Percentiles rank a stretch among this genome's conserved stretches.
Evolutionary conservation across 2,329 filamentous ascomycete species (phyloP).

Genomic region (Tolypocladium amazonense): DNA sequence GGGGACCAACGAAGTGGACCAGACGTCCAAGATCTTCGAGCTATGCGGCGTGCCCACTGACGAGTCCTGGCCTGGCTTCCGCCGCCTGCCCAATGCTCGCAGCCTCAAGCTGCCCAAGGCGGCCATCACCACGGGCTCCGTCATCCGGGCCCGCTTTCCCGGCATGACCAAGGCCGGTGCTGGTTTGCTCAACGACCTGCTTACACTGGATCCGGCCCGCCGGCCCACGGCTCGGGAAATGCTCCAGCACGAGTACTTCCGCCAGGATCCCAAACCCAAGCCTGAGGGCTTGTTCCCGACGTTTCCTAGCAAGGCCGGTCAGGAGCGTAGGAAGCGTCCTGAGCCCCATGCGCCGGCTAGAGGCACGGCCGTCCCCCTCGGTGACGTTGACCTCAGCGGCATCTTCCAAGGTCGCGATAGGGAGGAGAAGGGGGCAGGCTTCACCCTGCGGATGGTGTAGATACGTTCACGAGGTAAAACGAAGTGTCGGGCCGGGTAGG

Average conservation of each 20-base stretch:
- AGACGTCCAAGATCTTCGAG: constrained; percentile 78
- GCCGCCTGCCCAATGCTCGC: constrained; percentile 76
- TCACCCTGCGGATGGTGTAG: constrained; percentile 50
- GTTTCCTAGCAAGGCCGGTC: constrained; percentile 88
- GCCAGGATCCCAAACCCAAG: constrained; percentile 82
- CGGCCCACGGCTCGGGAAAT: constrained; percentile 65
- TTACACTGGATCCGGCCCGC: constrained; percentile 62
- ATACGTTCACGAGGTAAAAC: neutral
- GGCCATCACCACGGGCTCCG: constrained; percentile 28
- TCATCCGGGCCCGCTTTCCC: constrained; percentile 70
- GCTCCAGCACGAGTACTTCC: constrained; percentile 74
- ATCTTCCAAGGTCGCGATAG: constrained; percentile 58
- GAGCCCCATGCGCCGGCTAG: constrained; percentile 75
- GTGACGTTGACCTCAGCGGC: constrained; percentile 54
- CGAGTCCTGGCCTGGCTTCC: constrained; percentile 76
- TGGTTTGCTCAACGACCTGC: constrained; percentile 54
- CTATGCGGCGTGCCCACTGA: constrained; percentile 81
- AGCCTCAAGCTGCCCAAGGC: constrained; percentile 58
- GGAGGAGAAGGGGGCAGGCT: constrained; percentile 56
- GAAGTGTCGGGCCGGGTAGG: neutral
- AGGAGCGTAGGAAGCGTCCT: constrained; percentile 65
- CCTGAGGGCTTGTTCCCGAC: constrained; percentile 90
- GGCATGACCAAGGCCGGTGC: constrained; percentile 68
- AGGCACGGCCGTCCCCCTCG: constrained; percentile 51
- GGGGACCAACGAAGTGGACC: constrained; percentile 86